Percentiles rank a stretch among this genome's conserved stretches.
phyloP scores from a whole-genome alignment of 208 protist genomes.

The Spongospora subterranea region DNA sequence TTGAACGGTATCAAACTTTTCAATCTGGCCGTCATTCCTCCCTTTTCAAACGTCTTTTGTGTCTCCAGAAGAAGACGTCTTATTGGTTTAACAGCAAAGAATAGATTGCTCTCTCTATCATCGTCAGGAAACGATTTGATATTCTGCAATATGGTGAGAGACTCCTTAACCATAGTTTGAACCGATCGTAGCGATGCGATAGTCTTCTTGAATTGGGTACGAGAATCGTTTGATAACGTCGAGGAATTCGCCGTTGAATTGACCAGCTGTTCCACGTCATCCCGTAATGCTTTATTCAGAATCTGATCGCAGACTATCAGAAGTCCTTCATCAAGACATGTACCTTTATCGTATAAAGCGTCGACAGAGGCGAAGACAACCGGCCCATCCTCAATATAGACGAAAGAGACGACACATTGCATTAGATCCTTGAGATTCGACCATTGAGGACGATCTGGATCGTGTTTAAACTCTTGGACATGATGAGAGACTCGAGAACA shows the following conservation, averaged over 20 bases:
- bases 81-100: not conserved
- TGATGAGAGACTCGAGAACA: slow-evolving; percentile 33
- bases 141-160: not conserved
- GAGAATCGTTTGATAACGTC: not conserved
- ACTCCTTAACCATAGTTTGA: slow-evolving; percentile 9
- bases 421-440: not conserved
- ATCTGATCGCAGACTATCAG: slow-evolving; percentile 36
- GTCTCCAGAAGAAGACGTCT: not conserved
- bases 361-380: not conserved
- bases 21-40: not conserved
- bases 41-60: not conserved
- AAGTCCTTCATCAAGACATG: slow-evolving; percentile 33
- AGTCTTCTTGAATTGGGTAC: not conserved
- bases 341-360: slow-evolving; percentile 14
- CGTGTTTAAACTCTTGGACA: not conserved
- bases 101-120: not conserved
- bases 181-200: not conserved
- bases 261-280: not conserved
- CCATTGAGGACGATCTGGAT: slow-evolving; percentile 7
- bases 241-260: too few species aligned
- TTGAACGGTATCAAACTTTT: slow-evolving; percentile 32
- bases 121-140: slow-evolving; percentile 14
- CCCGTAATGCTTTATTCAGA: not conserved
- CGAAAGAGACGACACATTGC: not conserved
- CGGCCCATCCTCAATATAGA: slow-evolving; percentile 6